A percentile compares a stretch with the other conserved stretches of the same genome.
Evolutionary conservation across 306 rosid species (phyloP).

Genomic region (Quercus robur): DNA sequence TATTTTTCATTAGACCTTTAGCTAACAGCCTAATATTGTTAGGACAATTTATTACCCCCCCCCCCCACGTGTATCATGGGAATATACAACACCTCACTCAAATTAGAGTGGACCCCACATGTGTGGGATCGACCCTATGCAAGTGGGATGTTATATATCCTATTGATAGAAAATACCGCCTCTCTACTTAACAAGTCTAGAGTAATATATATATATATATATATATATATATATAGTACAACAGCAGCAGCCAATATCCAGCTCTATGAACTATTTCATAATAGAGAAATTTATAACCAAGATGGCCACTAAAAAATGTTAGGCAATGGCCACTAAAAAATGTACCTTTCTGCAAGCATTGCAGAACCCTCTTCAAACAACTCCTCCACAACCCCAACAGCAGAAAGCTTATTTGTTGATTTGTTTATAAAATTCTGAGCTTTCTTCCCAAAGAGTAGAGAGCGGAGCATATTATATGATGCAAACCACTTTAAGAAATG

Average conservation of each 20-base stretch:
- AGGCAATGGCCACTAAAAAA: neutral
- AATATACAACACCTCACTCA: no score
- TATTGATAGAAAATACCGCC: neutral
- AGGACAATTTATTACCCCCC: no score
- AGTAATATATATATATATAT: neutral
- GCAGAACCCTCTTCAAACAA: slow-evolving; percentile 99
- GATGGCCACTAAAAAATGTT: neutral
- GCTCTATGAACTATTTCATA: neutral
- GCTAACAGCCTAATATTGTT: no score
- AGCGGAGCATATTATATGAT: slow-evolving; percentile 41
- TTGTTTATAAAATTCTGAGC: slow-evolving; percentile 54
- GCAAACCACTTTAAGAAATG: no score
- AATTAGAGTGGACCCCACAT: no score
- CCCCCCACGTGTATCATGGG: no score
- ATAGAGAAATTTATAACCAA: neutral
- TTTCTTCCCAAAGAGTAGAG: slow-evolving; percentile 81
- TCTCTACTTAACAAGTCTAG: no score
- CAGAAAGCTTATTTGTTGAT: slow-evolving; percentile 73
- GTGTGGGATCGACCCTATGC: no score
- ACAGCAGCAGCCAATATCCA: slow-evolving; percentile 12
- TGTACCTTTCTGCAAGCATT: slow-evolving; percentile 90
- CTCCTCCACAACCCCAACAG: slow-evolving; percentile 96
- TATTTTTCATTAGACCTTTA: no score
- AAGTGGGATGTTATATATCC: no score
- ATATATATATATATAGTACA: neutral